These are phyloP conservation scores for Boechera retrofracta DNA, from an alignment of 345 rosid species.

Conservation along the genomic window DNA sequence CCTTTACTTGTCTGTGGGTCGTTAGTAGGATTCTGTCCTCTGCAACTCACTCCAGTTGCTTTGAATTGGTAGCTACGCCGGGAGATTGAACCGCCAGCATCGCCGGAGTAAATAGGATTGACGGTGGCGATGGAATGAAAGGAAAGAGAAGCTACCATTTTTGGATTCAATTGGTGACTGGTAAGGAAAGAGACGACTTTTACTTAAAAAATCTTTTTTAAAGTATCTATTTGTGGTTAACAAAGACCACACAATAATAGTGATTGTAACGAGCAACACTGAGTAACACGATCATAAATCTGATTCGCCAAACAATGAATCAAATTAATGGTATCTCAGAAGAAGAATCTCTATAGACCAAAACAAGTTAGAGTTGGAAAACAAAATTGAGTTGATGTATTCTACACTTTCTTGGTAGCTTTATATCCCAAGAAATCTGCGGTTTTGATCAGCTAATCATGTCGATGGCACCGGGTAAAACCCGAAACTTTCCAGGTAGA, in stretches of 20 bases:
- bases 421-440: neutral
- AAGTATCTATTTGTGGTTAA: neutral
- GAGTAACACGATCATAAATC: conserved; percentile 22
- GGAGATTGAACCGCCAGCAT: neutral
- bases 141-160: conserved; percentile 57
- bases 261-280: neutral
- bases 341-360: conserved; percentile 21
- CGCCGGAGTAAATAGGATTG: conserved; percentile 35
- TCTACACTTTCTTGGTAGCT: neutral
- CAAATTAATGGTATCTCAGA: conserved; percentile 11
- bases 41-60: conserved; percentile 28
- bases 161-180: conserved; percentile 10
- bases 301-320: conserved; percentile 32
- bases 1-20: conserved; percentile 45
- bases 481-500: conserved; percentile 75
- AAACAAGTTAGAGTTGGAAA: neutral
- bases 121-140: conserved; percentile 44
- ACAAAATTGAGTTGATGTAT: conserved; percentile 18
- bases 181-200: neutral
- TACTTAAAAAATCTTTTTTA: neutral
- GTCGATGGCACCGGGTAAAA: conserved; percentile 75
- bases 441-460: conserved; percentile 62
- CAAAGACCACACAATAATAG: conserved; percentile 36
- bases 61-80: conserved; percentile 16
- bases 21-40: conserved; percentile 48